phyloP scores from a whole-genome alignment of 2,329 filamentous ascomycete species.

The Aquanectria penicillioides region DNA sequence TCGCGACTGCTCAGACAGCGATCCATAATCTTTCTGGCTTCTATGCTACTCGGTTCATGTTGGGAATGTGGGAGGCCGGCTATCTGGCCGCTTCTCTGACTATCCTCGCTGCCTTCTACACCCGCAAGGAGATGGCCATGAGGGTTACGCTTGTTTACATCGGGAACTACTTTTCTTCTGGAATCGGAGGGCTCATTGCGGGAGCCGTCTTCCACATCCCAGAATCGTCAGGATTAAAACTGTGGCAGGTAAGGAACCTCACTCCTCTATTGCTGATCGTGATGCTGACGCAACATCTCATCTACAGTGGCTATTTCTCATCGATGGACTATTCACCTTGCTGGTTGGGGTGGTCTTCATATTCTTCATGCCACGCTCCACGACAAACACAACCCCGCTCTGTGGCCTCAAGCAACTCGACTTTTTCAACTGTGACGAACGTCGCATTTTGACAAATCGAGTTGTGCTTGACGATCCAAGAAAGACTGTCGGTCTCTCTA shows the following conservation, averaged over 20 bases:
- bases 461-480: conserved; percentile 21
- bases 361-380: conserved; percentile 10
- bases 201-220: conserved; percentile 22
- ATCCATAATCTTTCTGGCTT: conserved; percentile 24
- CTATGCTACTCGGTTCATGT: conserved; percentile 30
- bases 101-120: conserved; percentile 33
- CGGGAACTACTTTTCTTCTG: conserved; percentile 24
- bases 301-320: conserved; percentile 18
- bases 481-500: conserved; percentile 12
- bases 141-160: conserved; percentile 29
- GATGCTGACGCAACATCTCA: not conserved
- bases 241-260: conserved; percentile 21
- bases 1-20: conserved; percentile 29
- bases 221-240: not conserved
- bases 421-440: conserved; percentile 22
- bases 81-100: conserved; percentile 33
- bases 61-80: conserved; percentile 34
- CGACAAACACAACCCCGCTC: conserved; percentile 3
- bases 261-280: not conserved
- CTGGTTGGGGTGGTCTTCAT: conserved; percentile 16
- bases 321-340: conserved; percentile 23
- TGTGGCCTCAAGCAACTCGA: conserved; percentile 10
- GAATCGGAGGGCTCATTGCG: conserved; percentile 17
- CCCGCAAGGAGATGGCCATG: conserved; percentile 29
- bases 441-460: conserved; percentile 14